Percentiles rank a stretch among this genome's conserved stretches.
phyloP scores from a whole-genome alignment of 495 filamentous ascomycete species.

The Penicillium parvum region DNA sequence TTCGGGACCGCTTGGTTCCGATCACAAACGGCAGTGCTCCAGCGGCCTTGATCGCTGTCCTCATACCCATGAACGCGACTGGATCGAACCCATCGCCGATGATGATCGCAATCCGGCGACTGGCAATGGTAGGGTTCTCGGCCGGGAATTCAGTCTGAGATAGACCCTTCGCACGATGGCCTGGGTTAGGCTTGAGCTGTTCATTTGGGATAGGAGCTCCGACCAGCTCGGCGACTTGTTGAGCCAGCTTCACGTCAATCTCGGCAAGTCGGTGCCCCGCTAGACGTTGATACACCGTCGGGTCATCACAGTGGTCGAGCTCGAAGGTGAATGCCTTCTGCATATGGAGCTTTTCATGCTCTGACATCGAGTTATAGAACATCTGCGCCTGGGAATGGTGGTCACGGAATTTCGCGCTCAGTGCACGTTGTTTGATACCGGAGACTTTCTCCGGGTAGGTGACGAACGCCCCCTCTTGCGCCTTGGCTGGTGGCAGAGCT shows the following conservation, averaged over 20 bases:
- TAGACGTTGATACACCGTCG: conserved; percentile 63
- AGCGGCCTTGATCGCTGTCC: conserved; percentile 14
- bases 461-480: conserved; percentile 61
- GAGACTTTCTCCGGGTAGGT: conserved; percentile 62
- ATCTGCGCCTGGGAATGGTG: conserved; percentile 60
- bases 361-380: conserved; percentile 78
- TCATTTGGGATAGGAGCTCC: background rate
- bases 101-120: conserved; percentile 67
- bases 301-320: conserved; percentile 86
- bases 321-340: conserved; percentile 72
- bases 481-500: conserved; percentile 54
- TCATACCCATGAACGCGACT: conserved; percentile 53
- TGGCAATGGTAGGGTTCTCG: conserved; percentile 55
- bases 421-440: conserved; percentile 65
- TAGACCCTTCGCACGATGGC: conserved; percentile 25
- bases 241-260: background rate
- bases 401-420: conserved; percentile 76
- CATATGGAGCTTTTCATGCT: conserved; percentile 67
- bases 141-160: conserved; percentile 61
- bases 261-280: background rate
- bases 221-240: background rate
- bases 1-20: conserved; percentile 7
- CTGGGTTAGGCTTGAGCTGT: background rate
- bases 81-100: conserved; percentile 72
- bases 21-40: background rate